Conservation (phyloP, 2,329 filamentous ascomycete genomes). For the Microsporum audouinii region DNA sequence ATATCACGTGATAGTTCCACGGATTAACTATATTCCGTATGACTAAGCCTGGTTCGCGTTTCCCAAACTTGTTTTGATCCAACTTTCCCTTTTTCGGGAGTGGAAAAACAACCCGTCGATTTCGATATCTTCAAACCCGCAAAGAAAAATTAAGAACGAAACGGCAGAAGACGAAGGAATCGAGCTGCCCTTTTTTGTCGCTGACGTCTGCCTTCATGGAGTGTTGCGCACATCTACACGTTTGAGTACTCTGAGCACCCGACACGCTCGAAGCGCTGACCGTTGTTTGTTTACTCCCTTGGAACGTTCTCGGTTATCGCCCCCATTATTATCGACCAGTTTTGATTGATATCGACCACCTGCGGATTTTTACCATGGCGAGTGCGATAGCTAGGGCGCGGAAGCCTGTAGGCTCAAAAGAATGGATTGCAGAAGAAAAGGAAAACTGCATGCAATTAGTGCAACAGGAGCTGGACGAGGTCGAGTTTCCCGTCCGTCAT, state of each 20-base stretch:
- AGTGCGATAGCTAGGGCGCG: conserved; percentile 29
- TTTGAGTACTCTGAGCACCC: not conserved
- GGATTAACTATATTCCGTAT: not conserved
- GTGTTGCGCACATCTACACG: not conserved
- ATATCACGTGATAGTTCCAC: not conserved
- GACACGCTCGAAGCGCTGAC: not conserved
- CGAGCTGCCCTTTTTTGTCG: no score
- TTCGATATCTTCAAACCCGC: not conserved
- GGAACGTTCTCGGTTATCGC: not conserved
- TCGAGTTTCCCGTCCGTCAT: conserved; percentile 80
- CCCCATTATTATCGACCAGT: not conserved
- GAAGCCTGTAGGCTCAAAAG: conserved; percentile 60
- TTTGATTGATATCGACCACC: not conserved
- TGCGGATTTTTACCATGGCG: conserved; percentile 23
- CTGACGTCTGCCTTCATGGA: not conserved
- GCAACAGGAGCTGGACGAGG: conserved; percentile 78
- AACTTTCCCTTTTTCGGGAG: not conserved
- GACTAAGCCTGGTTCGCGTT: not conserved
- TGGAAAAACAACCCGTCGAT: not conserved
- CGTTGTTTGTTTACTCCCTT: not conserved
- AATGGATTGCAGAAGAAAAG: conserved; percentile 80
- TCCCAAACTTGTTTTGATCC: not conserved
- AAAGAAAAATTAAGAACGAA: not conserved
- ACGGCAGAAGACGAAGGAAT: no score
- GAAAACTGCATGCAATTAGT: conserved; percentile 64